These are phyloP conservation scores for Arachnopeziza araneosa DNA, from an alignment of 2,329 filamentous ascomycete species.

Conservation along the genomic window DNA sequence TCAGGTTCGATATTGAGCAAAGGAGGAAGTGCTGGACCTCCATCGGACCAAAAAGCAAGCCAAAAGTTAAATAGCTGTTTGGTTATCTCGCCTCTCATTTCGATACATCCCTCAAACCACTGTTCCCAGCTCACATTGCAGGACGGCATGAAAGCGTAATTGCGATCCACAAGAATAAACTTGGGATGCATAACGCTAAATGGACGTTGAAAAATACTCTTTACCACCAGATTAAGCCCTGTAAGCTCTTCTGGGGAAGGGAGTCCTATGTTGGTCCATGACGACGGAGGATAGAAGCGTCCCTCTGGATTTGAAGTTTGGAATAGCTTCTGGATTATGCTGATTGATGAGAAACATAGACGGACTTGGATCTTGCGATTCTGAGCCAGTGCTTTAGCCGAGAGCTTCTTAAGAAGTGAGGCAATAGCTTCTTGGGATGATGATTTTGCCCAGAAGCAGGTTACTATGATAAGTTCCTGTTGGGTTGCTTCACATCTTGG, in stretches of 20 bases:
- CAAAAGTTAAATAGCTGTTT: constrained; percentile 62
- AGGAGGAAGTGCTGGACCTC: constrained; percentile 9
- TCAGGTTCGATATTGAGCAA: not conserved
- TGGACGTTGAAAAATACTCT: constrained; percentile 73
- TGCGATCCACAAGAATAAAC: constrained; percentile 68
- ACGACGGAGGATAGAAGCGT: constrained; percentile 48
- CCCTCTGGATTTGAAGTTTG: constrained; percentile 61
- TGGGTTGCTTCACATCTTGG: constrained; percentile 56
- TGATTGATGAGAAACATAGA: constrained; percentile 72
- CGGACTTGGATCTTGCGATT: constrained; percentile 39
- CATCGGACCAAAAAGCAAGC: constrained; percentile 57
- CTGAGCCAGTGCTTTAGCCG: constrained; percentile 38
- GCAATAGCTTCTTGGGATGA: constrained; percentile 52
- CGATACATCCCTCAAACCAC: constrained; percentile 79
- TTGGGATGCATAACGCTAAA: constrained; percentile 88
- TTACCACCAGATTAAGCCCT: constrained; percentile 63
- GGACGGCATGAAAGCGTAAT: constrained; percentile 63
- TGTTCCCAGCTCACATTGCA: constrained; percentile 83
- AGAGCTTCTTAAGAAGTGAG: constrained; percentile 54
- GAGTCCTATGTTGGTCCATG: constrained; percentile 60
- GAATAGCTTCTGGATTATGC: constrained; percentile 67
- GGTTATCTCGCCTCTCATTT: constrained; percentile 58
- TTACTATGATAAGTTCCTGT: constrained; percentile 67
- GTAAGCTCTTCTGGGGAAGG: constrained; percentile 47
- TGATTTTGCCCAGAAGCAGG: constrained; percentile 76